Evolutionary conservation across 2,329 filamentous ascomycete species (phyloP), one percentile per base, ranked within the genome.

Genomic region (Biscogniauxia mediterranea): DNA sequence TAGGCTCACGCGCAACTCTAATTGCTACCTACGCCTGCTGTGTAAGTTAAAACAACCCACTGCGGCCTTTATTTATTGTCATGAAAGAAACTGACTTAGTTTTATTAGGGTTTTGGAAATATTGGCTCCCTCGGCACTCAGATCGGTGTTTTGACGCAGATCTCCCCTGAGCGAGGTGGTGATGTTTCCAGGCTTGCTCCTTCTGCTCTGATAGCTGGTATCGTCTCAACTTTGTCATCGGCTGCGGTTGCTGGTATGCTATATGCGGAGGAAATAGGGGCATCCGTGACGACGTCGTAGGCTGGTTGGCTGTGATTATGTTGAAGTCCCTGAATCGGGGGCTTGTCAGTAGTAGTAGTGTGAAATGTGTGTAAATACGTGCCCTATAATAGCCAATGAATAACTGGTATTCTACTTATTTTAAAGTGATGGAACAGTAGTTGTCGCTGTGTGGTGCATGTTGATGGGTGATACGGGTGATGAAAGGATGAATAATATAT

Each of bases 11-110:
- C 57, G 92, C 91, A 23, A 83, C 83, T 53, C 83, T 96, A 66
- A 96, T 96, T 71, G 91, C 89, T 53, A 96, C 91, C 56, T 96
- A 96, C 73, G 90, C 91, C 20, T 84, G 93, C 66, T 96, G 92
- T 76, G 77, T 79, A 70, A 77, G 77, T 77, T 53, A 2, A 57
- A 46, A 32, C 46, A 4, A 5, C 38, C 38, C 5, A n/a, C 38
- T 6, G 52, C 19, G 3, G 15, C 19, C n/a, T 4, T 20, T 23
- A 52, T 21, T 7, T 54, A 42, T 38, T 11, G 25, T 3, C 42
- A 15, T 42, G n/a, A 54, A 60, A 42, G 56, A 68, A 65, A 68
- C 56, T 54, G 53, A 60, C 68, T 6, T 50, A 52, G 61, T 68
- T 6, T 52, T 25, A 50, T 50, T 54, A 79, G 77, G 86, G 86